Evolutionary conservation across 352 stramenopile genomes (phyloP), one percentile per base, ranked within the genome.

Genomic region (Globisporangium polare): DNA sequence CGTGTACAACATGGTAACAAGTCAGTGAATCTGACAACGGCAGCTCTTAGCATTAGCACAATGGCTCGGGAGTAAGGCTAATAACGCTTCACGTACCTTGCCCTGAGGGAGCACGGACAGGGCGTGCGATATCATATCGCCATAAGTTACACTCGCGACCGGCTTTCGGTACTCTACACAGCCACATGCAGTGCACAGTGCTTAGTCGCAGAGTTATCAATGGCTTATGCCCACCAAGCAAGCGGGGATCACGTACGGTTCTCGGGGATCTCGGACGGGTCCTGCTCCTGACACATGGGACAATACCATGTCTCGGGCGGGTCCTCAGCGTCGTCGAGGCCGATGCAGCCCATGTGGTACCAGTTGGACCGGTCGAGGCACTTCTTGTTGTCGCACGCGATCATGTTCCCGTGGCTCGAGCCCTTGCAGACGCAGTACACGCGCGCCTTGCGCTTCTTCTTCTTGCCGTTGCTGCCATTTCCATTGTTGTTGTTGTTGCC

Each of bases 81-180:
- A 15, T n/a, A n/a, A n/a, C n/a, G n/a, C n/a, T n/a, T n/a, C n/a
- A n/a, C 70, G 27, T 59, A 92, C 87, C 69, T 90, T 94, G 52
- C 81, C 75, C 1, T 73, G 63, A 1, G 82, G 79, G 5, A 94
- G 66, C 58, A 77, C 74, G 4, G 70, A 71, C 3, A 96, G 60
- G n/a, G 86, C 85, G 62, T 93, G 80, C 42, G 85, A 86, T 60
- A 96, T 96, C 88, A 96, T 96, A 67, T 95, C 86, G 26, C 83
- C 79, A 58, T 96, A 96, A 33, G 85, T 96, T 53, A 89, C 78
- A 65, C 81, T 94, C 8, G 83, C 80, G 15, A 86, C 80, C 3
- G 84, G 84, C 58, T 93, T 93, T 47, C 84, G 80, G 60, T 88
- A 93, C 68, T 90, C 83, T 92, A 53, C 10, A 18, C 24, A n/a